Conservation (phyloP, 139 green algal genomes). For the Deuterostichococcus epilithicus region DNA sequence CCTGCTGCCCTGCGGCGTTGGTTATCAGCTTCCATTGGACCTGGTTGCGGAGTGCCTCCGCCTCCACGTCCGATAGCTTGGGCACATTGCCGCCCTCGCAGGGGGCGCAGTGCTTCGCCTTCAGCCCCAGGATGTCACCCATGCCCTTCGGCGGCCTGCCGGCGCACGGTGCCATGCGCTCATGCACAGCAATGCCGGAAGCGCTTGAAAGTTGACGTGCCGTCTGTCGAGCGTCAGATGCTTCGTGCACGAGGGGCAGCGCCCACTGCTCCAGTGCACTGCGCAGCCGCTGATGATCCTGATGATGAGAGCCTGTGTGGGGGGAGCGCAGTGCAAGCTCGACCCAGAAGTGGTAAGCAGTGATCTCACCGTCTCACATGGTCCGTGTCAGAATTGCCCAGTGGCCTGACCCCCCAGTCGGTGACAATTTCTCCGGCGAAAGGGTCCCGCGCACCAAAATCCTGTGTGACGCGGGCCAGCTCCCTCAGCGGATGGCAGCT, state of each 20-base stretch:
- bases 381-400: constrained; percentile 89
- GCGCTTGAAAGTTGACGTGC: not conserved
- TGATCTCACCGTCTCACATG: constrained; percentile 76
- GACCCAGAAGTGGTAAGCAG: not conserved
- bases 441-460: constrained; percentile 84
- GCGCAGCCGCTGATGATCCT: not conserved
- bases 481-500: no score
- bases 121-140: constrained; percentile 39
- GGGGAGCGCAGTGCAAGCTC: no score
- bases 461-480: no score
- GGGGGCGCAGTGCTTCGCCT: constrained; percentile 44
- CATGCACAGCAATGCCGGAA: no score
- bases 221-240: not conserved
- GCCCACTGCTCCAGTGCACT: not conserved
- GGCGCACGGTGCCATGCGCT: no score
- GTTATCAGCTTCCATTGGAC: constrained; percentile 6
- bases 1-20: no score
- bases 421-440: constrained; percentile 75
- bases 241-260: not conserved
- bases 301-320: no score
- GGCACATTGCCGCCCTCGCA: constrained; percentile 29
- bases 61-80: constrained; percentile 27
- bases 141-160: constrained; percentile 39
- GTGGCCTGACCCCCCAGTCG: constrained; percentile 75
- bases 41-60: constrained; percentile 45